These are phyloP conservation scores for Macadamia tetraphylla DNA, from an alignment of 164 flowering plant species.

Conservation along the genomic window DNA sequence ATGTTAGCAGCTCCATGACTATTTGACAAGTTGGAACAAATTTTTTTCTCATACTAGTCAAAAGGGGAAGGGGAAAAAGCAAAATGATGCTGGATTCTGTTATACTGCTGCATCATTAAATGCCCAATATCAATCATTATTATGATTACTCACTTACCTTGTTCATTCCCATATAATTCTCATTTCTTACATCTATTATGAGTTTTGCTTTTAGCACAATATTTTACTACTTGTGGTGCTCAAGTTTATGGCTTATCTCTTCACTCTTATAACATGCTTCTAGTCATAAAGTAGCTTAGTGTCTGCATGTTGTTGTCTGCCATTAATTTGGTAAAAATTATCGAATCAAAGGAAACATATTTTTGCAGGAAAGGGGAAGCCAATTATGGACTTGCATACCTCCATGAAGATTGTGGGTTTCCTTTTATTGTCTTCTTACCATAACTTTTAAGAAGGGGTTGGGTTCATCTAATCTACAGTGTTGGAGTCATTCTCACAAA, in stretches of 20 bases:
- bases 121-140: too few species aligned
- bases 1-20: conserved; percentile 26
- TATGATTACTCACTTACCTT: too few species aligned
- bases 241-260: background rate
- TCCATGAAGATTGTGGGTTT: conserved; percentile 91
- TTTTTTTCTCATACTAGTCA: too few species aligned
- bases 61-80: conserved; percentile 62
- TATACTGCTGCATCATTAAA: background rate
- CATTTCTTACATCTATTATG: too few species aligned
- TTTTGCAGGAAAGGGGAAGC: conserved; percentile 74
- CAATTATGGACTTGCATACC: conserved; percentile 84
- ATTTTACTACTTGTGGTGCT: background rate
- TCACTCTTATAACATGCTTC: background rate
- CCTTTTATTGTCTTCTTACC: conserved; percentile 2
- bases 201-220: conserved; percentile 10
- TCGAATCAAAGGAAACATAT: background rate
- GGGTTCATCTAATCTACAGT: too few species aligned
- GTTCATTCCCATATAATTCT: too few species aligned
- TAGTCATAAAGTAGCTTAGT: background rate
- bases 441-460: background rate
- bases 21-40: too few species aligned
- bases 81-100: conserved; percentile 47
- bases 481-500: too few species aligned
- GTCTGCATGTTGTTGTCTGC: background rate
- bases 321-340: too few species aligned